Percentiles rank a stretch among this genome's conserved stretches.
phyloP scores from a whole-genome alignment of 2,329 filamentous ascomycete genomes.

The Hypoxylon sp. region DNA sequence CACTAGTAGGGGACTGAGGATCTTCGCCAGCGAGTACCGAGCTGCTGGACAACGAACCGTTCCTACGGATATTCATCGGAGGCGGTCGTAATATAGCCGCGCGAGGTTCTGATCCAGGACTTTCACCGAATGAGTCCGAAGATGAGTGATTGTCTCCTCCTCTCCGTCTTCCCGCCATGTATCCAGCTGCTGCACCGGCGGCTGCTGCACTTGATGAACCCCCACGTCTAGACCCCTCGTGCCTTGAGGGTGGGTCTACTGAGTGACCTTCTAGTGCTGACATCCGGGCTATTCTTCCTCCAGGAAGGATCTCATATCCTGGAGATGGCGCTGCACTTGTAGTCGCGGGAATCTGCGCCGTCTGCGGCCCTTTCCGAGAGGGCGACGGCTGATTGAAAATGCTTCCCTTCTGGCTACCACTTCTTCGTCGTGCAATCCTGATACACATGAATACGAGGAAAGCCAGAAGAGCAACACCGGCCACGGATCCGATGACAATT shows the following conservation, averaged over 20 bases:
- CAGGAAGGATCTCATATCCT: constrained; percentile 83
- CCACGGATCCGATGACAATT: constrained; percentile 85
- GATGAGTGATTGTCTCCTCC: constrained; percentile 72
- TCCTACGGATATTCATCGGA: constrained; percentile 74
- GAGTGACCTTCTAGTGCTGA: constrained; percentile 87
- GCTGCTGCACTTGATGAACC: constrained; percentile 63
- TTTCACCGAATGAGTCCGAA: constrained; percentile 80
- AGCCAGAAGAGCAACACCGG: constrained; percentile 78
- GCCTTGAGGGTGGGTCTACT: constrained; percentile 71
- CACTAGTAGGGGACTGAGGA: constrained; percentile 80
- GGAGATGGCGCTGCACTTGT: constrained; percentile 54
- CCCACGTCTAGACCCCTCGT: constrained; percentile 65
- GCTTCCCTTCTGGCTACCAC: constrained; percentile 75
- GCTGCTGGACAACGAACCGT: constrained; percentile 90
- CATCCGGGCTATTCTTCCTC: constrained; percentile 94
- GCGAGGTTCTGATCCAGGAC: constrained; percentile 77
- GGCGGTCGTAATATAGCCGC: constrained; percentile 70
- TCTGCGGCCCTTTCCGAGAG: constrained; percentile 65
- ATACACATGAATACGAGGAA: constrained; percentile 79
- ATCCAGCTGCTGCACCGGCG: constrained; percentile 64
- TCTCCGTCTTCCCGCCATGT: constrained; percentile 61
- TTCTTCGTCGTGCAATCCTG: constrained; percentile 65
- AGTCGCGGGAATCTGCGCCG: constrained; percentile 56
- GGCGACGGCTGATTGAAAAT: constrained; percentile 93
- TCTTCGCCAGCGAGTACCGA: constrained; percentile 81